phyloP scores from a whole-genome alignment of 495 filamentous ascomycete species.

The Pyrenula aspistea region DNA sequence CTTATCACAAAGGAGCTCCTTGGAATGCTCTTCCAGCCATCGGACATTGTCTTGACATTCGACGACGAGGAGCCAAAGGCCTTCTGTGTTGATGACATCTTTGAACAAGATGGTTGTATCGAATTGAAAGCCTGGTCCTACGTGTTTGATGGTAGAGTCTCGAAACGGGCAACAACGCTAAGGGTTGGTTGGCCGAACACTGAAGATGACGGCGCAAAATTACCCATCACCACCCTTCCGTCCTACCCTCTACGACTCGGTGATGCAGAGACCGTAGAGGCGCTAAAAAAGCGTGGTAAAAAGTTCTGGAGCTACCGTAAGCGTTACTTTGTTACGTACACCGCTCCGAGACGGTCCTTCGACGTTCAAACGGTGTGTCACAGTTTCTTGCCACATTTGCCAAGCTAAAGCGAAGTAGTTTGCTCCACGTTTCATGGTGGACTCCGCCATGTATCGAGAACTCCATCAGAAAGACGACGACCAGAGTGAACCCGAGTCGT shows the following conservation, averaged over 20 bases:
- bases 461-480: background rate
- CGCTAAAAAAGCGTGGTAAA: constrained; percentile 1
- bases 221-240: constrained; percentile 1
- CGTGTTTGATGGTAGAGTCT: background rate
- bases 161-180: background rate
- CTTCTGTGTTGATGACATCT: background rate
- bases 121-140: background rate
- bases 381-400: background rate
- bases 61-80: background rate
- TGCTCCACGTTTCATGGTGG: constrained; percentile 8
- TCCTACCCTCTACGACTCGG: constrained; percentile 4
- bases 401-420: background rate
- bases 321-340: constrained; percentile 3
- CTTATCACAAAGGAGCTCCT: background rate
- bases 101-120: background rate
- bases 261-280: background rate
- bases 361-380: background rate
- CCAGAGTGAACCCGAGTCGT: background rate
- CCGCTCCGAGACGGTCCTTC: background rate
- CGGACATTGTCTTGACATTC: background rate
- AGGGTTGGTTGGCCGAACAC: background rate
- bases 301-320: constrained; percentile 4
- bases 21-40: background rate
- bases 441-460: constrained; percentile 3
- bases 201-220: background rate